Percentiles rank a stretch among this genome's conserved stretches.
These are phyloP conservation scores for Macrotyloma uniflorum DNA, from an alignment of 306 rosid genomes.

Conservation along the genomic window DNA sequence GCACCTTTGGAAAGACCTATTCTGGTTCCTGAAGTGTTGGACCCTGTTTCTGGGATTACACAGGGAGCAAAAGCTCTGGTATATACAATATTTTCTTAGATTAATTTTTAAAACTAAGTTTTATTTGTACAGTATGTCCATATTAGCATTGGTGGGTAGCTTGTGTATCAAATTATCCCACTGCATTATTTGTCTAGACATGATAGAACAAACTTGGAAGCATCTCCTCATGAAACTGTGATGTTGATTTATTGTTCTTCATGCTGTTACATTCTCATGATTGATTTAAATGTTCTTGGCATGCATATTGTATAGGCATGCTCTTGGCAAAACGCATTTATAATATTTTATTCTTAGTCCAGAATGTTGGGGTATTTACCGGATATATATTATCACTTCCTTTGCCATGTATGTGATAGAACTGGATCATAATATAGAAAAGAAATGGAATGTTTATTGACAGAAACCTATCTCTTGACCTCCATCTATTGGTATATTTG, in stretches of 20 bases:
- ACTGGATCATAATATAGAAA: neutral
- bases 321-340: neutral
- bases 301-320: constrained; percentile 15
- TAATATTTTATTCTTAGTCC: neutral
- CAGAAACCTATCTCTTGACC: constrained; percentile 9
- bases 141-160: neutral
- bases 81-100: constrained; percentile 26
- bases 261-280: neutral
- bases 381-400: constrained; percentile 12
- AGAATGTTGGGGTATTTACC: neutral
- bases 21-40: constrained; percentile 56
- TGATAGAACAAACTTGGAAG: constrained; percentile 1
- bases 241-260: neutral
- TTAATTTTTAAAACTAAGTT: neutral
- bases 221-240: constrained; percentile 18
- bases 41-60: constrained; percentile 52
- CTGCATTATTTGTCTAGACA: neutral
- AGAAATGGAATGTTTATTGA: neutral
- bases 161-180: neutral
- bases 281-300: neutral
- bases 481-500: neutral
- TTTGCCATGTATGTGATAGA: neutral
- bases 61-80: constrained; percentile 82
- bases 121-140: constrained; percentile 7
- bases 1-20: constrained; percentile 88